Evolutionary conservation across 2,329 filamentous ascomycete genomes (phyloP), one percentile per base, ranked within the genome.

Genomic region (Diaporthe vexans): DNA sequence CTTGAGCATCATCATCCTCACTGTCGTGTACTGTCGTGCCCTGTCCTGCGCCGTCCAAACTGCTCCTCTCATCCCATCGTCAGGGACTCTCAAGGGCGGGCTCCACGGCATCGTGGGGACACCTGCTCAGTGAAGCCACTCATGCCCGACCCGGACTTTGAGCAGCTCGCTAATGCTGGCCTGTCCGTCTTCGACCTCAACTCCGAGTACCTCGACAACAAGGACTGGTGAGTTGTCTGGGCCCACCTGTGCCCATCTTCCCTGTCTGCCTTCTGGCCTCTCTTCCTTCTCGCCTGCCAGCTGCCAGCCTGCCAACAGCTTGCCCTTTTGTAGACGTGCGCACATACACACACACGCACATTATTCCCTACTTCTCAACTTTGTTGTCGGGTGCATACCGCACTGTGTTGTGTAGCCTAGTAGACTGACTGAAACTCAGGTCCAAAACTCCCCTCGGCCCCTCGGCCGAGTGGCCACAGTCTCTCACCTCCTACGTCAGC

Each of bases 181-280:
- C 46, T 72, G 43, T 72, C 57, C 48, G 70, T 72, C 48, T 72
- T 65, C 48, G 70, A 72, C 46, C 70, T 72, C 58, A 72, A 72
- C 48, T 51, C 70, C 48, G 70, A 72, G 46, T 72, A 72, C 33
- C 8, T 72, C 15, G 35, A 15, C 24, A 13, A 13, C n/a, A 35
- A 56, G 13, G 70, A 72, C 46, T 63, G 57, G 70, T 72, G 43
- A 72, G 70, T 72, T 26, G 17, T 33, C 1, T 17, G 9, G 35
- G 35, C 29, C 69, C 9, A 19, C 21, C 57, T 26, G 24, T 40
- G n/a, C n/a, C 4, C n/a, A 11, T n/a, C 9, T 35, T 19, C 2
- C 40, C 40, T 43, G 40, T 43, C 17, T 43, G 40, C 1, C 40
- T 3, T 17, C 40, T 43, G 40, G 13, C 40, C 40, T 17, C 13